Evolutionary conservation across 1,139 yeast species (phyloP).

Genomic region (Geotrichum restrictum): DNA sequence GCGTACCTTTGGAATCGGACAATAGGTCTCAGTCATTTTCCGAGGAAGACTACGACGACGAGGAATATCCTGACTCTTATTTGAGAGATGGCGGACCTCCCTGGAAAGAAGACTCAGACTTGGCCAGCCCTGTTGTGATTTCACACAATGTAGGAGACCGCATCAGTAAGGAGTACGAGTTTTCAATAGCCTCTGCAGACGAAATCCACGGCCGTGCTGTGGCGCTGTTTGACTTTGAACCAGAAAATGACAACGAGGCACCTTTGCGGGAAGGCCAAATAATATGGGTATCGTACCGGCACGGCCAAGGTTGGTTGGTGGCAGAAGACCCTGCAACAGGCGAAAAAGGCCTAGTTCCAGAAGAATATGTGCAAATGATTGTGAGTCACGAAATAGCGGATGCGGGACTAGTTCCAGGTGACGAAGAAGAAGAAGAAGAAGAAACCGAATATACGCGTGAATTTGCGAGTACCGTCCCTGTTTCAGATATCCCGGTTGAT

Average conservation of each 20-base stretch:
- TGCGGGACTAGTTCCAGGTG: background rate
- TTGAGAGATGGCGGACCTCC: constrained; percentile 36
- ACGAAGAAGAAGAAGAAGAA: background rate
- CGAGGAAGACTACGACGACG: constrained; percentile 5
- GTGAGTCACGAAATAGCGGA: constrained; percentile 6
- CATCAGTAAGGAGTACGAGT: constrained; percentile 34
- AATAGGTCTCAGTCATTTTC: background rate
- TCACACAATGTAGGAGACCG: constrained; percentile 33
- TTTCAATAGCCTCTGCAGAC: constrained; percentile 37
- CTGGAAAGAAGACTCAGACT: constrained; percentile 36
- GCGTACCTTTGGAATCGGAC: constrained; percentile 36
- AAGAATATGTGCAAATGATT: constrained; percentile 73
- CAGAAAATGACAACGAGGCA: constrained; percentile 93
- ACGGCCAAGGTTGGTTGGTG: constrained; percentile 98
- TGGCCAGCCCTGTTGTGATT: constrained; percentile 30
- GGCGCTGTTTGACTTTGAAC: constrained; percentile 83
- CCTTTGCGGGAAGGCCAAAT: constrained; percentile 74
- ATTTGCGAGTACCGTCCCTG: background rate
- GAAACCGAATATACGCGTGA: background rate
- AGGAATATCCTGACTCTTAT: constrained; percentile 19
- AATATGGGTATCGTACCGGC: constrained; percentile 81
- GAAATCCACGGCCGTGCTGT: constrained; percentile 62
- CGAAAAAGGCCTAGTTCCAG: constrained; percentile 91
- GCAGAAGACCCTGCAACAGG: constrained; percentile 79
- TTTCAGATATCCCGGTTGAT: background rate